Percentiles rank a stretch among this genome's conserved stretches.
phyloP scores from a whole-genome alignment of 345 rosid genomes.

The Citrus glauca region DNA sequence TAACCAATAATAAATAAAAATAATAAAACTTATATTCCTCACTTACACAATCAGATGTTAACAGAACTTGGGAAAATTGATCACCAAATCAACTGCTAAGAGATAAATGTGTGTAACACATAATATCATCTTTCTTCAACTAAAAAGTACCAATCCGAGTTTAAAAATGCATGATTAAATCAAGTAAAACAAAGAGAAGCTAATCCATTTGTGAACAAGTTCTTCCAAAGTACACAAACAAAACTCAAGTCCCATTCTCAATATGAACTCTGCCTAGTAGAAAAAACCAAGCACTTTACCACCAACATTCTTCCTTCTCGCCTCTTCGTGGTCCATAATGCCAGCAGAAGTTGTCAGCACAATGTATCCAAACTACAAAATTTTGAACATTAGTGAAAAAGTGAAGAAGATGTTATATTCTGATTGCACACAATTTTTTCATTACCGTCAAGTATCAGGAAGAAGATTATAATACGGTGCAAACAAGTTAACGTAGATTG shows the following conservation, averaged over 20 bases:
- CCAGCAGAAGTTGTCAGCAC: conserved; percentile 53
- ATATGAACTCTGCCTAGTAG: conserved; percentile 21
- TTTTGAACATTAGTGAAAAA: background rate
- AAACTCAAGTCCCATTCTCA: background rate
- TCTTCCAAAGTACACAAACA: conserved; percentile 5
- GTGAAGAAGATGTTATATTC: background rate
- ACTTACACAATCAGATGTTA: background rate
- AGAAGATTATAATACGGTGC: background rate
- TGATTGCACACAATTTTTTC: background rate
- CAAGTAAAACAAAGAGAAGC: background rate
- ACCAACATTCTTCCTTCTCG: conserved; percentile 50
- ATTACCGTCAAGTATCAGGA: background rate
- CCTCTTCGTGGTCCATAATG: conserved; percentile 55
- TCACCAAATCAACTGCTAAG: background rate
- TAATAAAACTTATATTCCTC: background rate
- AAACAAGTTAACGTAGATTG: background rate
- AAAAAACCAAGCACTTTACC: conserved; percentile 54
- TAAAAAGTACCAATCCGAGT: background rate
- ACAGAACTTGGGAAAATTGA: background rate
- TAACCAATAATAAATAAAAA: no score
- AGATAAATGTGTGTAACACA: background rate
- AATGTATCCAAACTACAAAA: conserved; percentile 44
- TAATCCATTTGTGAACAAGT: conserved; percentile 7
- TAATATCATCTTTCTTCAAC: background rate
- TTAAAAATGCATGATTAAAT: conserved; percentile 9